phyloP scores from a whole-genome alignment of 768 basidiomycete species.

The Mycena kentingensis region DNA sequence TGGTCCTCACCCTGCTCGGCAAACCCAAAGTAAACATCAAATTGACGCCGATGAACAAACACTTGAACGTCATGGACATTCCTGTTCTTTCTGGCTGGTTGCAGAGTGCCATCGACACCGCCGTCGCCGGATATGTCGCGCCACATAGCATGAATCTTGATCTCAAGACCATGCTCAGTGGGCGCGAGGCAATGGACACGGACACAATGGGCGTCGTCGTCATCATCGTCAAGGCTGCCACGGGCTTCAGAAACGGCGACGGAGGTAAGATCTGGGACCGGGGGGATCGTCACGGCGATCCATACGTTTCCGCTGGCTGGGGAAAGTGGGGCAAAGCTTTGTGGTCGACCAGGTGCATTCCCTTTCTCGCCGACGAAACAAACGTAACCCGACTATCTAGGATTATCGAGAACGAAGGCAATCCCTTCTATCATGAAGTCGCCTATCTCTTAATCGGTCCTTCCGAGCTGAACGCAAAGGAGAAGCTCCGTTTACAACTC shows the following conservation, averaged over 20 bases:
- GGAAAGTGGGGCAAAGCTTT: slow-evolving; percentile 63
- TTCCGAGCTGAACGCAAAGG: slow-evolving; percentile 67
- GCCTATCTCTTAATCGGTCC: slow-evolving; percentile 61
- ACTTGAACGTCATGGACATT: slow-evolving; percentile 76
- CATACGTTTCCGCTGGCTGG: slow-evolving; percentile 68
- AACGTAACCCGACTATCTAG: slow-evolving; percentile 33
- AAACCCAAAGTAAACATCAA: slow-evolving; percentile 66
- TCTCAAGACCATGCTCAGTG: slow-evolving; percentile 62
- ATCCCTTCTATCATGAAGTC: slow-evolving; percentile 74
- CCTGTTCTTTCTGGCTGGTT: slow-evolving; percentile 72
- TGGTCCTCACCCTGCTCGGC: slow-evolving; percentile 67
- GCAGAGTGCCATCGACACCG: slow-evolving; percentile 65
- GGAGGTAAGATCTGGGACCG: slow-evolving; percentile 36
- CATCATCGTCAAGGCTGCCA: slow-evolving; percentile 64
- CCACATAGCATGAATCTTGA: slow-evolving; percentile 74
- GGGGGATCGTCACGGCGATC: slow-evolving; percentile 41
- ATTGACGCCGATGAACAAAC: slow-evolving; percentile 61
- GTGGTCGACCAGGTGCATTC: slow-evolving; percentile 59
- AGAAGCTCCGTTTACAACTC: slow-evolving; percentile 62
- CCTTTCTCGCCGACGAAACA: background rate
- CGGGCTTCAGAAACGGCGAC: slow-evolving; percentile 47
- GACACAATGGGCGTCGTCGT: slow-evolving; percentile 65
- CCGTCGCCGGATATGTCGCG: slow-evolving; percentile 62
- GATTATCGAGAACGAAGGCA: slow-evolving; percentile 62
- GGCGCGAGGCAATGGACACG: slow-evolving; percentile 64